Evolutionary conservation across 805 yeast genomes (phyloP).

Genomic region (Pichia pseudocactophila): DNA sequence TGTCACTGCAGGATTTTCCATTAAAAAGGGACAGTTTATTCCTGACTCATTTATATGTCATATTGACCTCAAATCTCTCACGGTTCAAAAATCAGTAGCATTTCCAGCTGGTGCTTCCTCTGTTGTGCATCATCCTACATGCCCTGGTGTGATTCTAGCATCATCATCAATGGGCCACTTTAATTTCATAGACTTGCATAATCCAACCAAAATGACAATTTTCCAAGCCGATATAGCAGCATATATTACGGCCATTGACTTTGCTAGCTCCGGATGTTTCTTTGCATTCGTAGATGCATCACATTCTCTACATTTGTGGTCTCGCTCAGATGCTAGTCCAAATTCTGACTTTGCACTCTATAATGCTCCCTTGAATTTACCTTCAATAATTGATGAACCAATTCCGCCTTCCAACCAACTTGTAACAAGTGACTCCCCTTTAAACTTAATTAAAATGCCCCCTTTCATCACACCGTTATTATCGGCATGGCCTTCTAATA

Average conservation of each 20-base stretch:
- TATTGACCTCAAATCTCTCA: conserved; percentile 67
- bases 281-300: conserved; percentile 59
- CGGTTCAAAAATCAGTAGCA: conserved; percentile 68
- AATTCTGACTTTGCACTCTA: conserved; percentile 32
- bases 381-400: conserved; percentile 31
- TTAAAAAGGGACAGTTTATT: conserved; percentile 46
- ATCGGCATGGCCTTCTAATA: conserved; percentile 70
- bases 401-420: conserved; percentile 22
- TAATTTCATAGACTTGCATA: conserved; percentile 75
- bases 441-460: conserved; percentile 77
- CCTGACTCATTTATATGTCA: conserved; percentile 79
- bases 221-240: conserved; percentile 56
- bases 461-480: conserved; percentile 68
- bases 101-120: conserved; percentile 86
- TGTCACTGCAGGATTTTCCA: conserved; percentile 74
- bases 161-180: conserved; percentile 74
- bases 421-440: conserved; percentile 45
- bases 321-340: conserved; percentile 34
- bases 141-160: conserved; percentile 67
- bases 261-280: conserved; percentile 69
- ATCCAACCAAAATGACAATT: conserved; percentile 58
- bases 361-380: conserved; percentile 45
- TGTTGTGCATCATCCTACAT: conserved; percentile 77
- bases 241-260: conserved; percentile 40
- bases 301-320: conserved; percentile 62